Evolutionary conservation across 2,329 filamentous ascomycete genomes (phyloP), one percentile per base, ranked within the genome.

Genomic region (Aspergillus sergii): DNA sequence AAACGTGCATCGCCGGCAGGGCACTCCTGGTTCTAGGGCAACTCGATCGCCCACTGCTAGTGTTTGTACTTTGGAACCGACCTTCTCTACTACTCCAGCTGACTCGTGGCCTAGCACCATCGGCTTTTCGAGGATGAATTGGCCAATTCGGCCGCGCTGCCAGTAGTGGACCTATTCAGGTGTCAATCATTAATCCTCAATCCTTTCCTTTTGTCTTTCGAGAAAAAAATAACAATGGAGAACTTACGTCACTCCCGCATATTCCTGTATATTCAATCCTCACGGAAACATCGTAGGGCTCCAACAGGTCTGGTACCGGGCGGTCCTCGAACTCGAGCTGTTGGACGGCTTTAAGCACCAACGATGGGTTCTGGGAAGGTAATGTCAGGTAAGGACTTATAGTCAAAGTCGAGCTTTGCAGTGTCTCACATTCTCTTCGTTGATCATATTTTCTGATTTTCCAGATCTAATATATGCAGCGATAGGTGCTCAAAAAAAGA

Each of bases 261-360:
- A 96, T 95, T 70, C 92, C 92, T 3, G 92, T 96, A 83, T 90
- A 94, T 81, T 91, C 90, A 70, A 94, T 85, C 74, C 90, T 88
- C 67, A 96, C 88, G 72, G 94, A 85, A 68, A 96, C 92, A 77
- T 94, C 89, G 82, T 93, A 85, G 26, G 87, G 84, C 58, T 83
- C 82, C 66, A 85, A 78, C 70, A 95, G 81, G 63, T 85, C 79
- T 50, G 93, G 93, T 61, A 93, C 80, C 9, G 92, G 91, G 9
- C 89, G 88, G 74, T 94, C 89, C 80, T 90, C 88, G 80, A 89
- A 96, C 67, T 83, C 81, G 71, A 96, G 90, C 71, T 90, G 85
- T 76, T 88, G 84, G 64, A 89, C 85, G 71, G 90, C 90, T 79
- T 94, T 88, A 72, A 96, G 91, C 76, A 96, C 83, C 80, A 95